Conservation (phyloP, 768 basidiomycete genomes). For the Amanita fuliginea region DNA sequence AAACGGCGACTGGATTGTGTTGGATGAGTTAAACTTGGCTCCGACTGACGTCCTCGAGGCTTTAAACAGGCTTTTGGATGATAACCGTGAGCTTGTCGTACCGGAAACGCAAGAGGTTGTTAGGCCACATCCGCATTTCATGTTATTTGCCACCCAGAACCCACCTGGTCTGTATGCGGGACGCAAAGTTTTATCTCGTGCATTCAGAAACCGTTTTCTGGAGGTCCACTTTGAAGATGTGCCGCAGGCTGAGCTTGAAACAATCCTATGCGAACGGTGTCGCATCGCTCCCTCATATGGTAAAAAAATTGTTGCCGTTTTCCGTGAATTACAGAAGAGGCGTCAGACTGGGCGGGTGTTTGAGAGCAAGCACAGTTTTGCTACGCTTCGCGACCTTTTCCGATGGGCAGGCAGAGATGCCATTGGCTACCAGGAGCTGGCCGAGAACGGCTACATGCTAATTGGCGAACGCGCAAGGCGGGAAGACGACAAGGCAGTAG, state of each 20-base stretch:
- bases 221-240: slow-evolving; percentile 98
- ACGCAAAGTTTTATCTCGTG: slow-evolving; percentile 87
- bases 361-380: slow-evolving; percentile 95
- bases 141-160: slow-evolving; percentile 98
- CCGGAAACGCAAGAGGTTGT: slow-evolving; percentile 95
- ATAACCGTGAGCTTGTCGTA: slow-evolving; percentile 92
- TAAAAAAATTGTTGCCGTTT: slow-evolving; percentile 82
- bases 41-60: slow-evolving; percentile 98
- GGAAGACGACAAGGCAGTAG: slow-evolving; percentile 75
- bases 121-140: slow-evolving; percentile 88
- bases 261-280: slow-evolving; percentile 87
- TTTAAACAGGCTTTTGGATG: slow-evolving; percentile 90
- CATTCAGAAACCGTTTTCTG: slow-evolving; percentile 94
- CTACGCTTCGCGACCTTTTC: slow-evolving; percentile 92
- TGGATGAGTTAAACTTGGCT: slow-evolving; percentile 95
- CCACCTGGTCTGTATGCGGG: slow-evolving; percentile 94
- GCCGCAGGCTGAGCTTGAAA: slow-evolving; percentile 86
- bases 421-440: slow-evolving; percentile 82
- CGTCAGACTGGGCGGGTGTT: slow-evolving; percentile 88
- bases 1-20: slow-evolving; percentile 92
- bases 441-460: slow-evolving; percentile 96
- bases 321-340: slow-evolving; percentile 86
- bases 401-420: slow-evolving; percentile 94
- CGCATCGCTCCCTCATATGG: slow-evolving; percentile 92
- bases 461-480: slow-evolving; percentile 84